Evolutionary conservation across 2,329 filamentous ascomycete genomes (phyloP), one percentile per base, ranked within the genome.

Genomic region (Domatiomyces catenatus): DNA sequence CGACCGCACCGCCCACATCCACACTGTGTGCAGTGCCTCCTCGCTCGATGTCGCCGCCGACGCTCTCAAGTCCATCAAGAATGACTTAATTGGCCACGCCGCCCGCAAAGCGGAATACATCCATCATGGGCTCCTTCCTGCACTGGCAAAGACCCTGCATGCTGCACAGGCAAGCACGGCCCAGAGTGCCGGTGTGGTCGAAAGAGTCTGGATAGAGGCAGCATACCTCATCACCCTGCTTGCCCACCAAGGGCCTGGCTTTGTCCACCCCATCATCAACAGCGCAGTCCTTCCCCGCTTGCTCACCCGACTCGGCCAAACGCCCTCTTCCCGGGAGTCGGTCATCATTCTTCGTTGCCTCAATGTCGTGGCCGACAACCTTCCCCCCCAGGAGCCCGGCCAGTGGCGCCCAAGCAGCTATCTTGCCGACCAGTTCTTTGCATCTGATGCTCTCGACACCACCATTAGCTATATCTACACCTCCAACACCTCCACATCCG

Each of bases 1-100:
- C 32, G 12, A 39, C 15, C 32, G 32, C 8, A 39, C 32, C 3
- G 32, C 12, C 32, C 32, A 15, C 32, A 39, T 39, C 32, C 32
- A 39, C 10, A 39, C 10, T 15, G 32, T 39, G 32, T 12, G 5
- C 32, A 39, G 32, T 39, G 32, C 32, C 32, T 15, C 7, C 32
- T 15, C 10, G 10, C 32, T 39, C 2, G 32, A 39, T 4, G 32
- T 15, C 10, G 32, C 32, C 15, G 32, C 32, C 32, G 32, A 39
- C 12, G 32, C 32, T 39, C 32, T 39, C 32, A 39, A 39, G 12
- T 39, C 32, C 8, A 71, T 98, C 26, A 96, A 94, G 71, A 92
- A 94, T 66, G 84, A 92, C 56, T 76, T 94, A 46, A 80, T 94
- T 53, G 92, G 92, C 20, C 87, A 96, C 66, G 76, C 84, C 32